These are phyloP conservation scores for Starmerella riodocensis DNA, from an alignment of 805 yeast genomes.

Conservation along the genomic window DNA sequence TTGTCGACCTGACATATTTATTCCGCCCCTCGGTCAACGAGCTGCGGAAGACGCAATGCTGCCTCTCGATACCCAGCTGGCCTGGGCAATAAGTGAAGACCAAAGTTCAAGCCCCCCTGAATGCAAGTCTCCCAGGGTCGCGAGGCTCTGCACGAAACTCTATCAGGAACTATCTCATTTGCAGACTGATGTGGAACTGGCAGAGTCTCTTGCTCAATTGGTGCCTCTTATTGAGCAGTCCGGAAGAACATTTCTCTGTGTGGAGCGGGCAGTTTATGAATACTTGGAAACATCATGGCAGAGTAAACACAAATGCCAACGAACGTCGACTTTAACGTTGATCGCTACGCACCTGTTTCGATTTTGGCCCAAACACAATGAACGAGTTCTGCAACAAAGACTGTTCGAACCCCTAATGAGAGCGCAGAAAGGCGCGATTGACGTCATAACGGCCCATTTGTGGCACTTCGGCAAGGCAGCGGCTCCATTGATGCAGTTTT, in stretches of 20 bases:
- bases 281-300: slow-evolving; percentile 12
- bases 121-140: background rate
- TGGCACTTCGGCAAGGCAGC: slow-evolving; percentile 15
- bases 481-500: slow-evolving; percentile 3
- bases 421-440: slow-evolving; percentile 5
- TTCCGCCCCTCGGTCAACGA: slow-evolving; percentile 15
- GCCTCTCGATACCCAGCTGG: slow-evolving; percentile 1
- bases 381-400: background rate
- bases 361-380: slow-evolving; percentile 8
- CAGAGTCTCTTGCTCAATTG: slow-evolving; percentile 7
- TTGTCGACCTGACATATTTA: slow-evolving; percentile 4
- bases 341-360: slow-evolving; percentile 10
- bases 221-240: slow-evolving; percentile 12
- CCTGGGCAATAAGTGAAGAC: background rate
- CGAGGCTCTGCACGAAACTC: slow-evolving; percentile 2
- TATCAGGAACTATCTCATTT: slow-evolving; percentile 1
- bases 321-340: slow-evolving; percentile 6
- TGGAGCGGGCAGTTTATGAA: slow-evolving; percentile 10
- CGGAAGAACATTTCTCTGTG: slow-evolving; percentile 8
- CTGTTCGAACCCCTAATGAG: slow-evolving; percentile 6
- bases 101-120: slow-evolving; percentile 6
- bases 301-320: background rate
- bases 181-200: slow-evolving; percentile 7
- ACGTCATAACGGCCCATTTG: slow-evolving; percentile 9
- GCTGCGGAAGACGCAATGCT: background rate